Percentiles rank a stretch among this genome's conserved stretches.
Conservation (phyloP, 192 early-diverging fungal genomes). For the Coemansia sp. region DNA sequence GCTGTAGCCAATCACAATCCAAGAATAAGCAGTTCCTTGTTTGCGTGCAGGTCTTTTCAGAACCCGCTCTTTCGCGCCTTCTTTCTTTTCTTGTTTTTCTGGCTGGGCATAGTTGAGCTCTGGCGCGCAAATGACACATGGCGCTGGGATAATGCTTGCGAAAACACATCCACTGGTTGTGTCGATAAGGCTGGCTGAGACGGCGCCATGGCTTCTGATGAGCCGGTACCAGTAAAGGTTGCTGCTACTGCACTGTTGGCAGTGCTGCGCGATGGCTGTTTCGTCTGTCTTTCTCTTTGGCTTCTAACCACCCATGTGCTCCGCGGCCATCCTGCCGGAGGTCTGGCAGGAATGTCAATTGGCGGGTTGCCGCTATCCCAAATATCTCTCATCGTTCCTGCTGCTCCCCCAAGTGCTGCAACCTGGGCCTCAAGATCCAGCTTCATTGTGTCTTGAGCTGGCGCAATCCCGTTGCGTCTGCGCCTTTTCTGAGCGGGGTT, state of each 20-base stretch:
- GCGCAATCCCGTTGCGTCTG: not conserved
- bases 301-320: not conserved
- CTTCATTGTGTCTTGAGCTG: not conserved
- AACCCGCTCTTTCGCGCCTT: constrained; percentile 39
- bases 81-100: constrained; percentile 22
- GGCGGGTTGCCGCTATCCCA: not conserved
- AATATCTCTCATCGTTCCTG: not conserved
- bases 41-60: constrained; percentile 7
- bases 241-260: not conserved
- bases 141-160: constrained; percentile 8
- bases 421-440: not conserved
- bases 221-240: not conserved
- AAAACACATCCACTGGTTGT: constrained; percentile 12
- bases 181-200: not conserved
- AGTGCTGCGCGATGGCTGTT: not conserved
- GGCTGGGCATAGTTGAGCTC: constrained; percentile 3
- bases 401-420: not conserved
- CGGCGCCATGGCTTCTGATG: not conserved
- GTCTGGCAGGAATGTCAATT: not conserved
- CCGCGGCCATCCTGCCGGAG: not conserved
- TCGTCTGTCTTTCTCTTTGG: not conserved
- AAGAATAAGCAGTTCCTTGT: not conserved
- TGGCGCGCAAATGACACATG: not conserved
- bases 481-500: not conserved
- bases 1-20: not conserved